Evolutionary conservation across 1,139 yeast species (phyloP), one percentile per base, ranked within the genome.

Genomic region (Geotrichum citri-aurantii): DNA sequence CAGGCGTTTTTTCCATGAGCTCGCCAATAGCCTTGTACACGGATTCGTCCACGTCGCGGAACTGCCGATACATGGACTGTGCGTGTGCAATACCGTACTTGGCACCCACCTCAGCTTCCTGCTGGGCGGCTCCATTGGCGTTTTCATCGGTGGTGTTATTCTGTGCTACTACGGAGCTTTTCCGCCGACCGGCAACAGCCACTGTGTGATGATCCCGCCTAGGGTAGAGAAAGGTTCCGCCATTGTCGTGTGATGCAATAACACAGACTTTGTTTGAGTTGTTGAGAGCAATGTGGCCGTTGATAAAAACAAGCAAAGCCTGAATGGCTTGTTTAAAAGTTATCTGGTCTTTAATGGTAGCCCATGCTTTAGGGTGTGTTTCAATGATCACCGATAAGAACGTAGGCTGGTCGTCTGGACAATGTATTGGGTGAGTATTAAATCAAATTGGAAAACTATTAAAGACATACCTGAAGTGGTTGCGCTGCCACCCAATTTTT

Each of bases 191-290:
- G 19, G 59, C 27, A 11, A 14, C 51, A 21, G 14, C 21, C 31
- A 42, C 26, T 54, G 48, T 8, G 14, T 42, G 14, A 19, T 26
- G 44, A 26, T 42, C 42, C 52, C 52, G 52, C 50, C 74, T 40
- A 0, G 99, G 98, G 68, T 86, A 90, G 23, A 93, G 70, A 65
- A 88, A 83, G 65, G 77, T 76, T 0, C 95, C 85, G 0, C 93
- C 91, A 14, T 75, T 73, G 1, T 91, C 82, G 60, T 91, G 87
- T 27, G 90, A 86, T 1, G 90, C 88, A 44, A 93, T 81, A 33
- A 93, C 83, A 7, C 96, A 88, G 11, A 92, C 96, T 68, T 83
- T 83, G 71, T 93, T 93, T 44, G 91, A 83, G 68, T 88, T 89
- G 72, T 90, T 89, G 58, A 90, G 77, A 0, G 99, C 85, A 54